Evolutionary conservation across 768 basidiomycete genomes (phyloP), one percentile per base, ranked within the genome.

Genomic region (Collybia nuda): DNA sequence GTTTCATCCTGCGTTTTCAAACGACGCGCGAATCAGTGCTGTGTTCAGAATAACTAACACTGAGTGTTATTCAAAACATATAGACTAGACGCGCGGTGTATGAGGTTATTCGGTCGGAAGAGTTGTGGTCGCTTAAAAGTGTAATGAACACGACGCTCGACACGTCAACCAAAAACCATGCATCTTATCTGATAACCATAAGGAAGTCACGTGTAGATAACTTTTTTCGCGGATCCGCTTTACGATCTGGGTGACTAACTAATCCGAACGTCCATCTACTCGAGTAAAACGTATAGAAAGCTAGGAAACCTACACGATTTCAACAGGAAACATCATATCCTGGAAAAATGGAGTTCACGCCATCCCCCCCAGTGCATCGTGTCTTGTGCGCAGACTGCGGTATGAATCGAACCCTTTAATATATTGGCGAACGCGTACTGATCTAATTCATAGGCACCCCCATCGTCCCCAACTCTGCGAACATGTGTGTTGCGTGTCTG

Each of bases 361-460:
- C 89, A 24, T 76, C 78, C 18, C 85, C 89, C 22, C 79, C 90
- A 0, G 77, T 93, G 2, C 90, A 88, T 66, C 82, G 90, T 22
- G 89, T 93, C 7, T 81, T 93, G 8, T 94, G 92, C 57, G 92
- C 92, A 4, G 92, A 93, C 70, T 94, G 92, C 61, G 92, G 92
- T 83, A 65, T 53, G 80, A 57, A 2, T 45, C 14, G 24, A 35
- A 39, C 47, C 35, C 32, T 36, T 18, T 21, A 23, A 14, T 38
- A 24, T 48, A 28, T 36, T 47, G 44, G 36, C 32, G 36, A 32
- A 14, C 24, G 50, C 52, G 51, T 49, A 50, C 44, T 26, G 18
- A 40, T 40, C 19, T 19, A 38, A 14, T 11, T 26, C 61, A 44
- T 53, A 90, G 89, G 88, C 53, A 90, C 85, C 32, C 88, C 88